Conservation (phyloP, 2,329 filamentous ascomycete species). For the Fusarium odoratissimum region DNA sequence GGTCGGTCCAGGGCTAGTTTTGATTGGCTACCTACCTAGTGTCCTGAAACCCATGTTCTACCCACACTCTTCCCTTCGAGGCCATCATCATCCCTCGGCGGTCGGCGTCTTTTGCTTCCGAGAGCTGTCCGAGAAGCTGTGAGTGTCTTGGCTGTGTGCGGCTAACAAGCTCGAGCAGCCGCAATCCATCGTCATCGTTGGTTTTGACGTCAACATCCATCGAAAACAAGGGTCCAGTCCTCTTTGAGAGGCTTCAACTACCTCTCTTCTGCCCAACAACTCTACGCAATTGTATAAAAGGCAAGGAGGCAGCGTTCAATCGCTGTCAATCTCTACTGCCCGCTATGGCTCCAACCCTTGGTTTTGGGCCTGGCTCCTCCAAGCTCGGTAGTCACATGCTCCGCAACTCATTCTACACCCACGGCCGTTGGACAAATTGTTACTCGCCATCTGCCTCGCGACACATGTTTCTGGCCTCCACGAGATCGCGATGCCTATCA, state of each 20-base stretch:
- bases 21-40: slow-evolving; percentile 22
- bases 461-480: slow-evolving; percentile 39
- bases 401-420: slow-evolving; percentile 44
- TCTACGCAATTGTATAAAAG: slow-evolving; percentile 15
- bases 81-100: slow-evolving; percentile 20
- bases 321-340: slow-evolving; percentile 27
- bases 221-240: slow-evolving; percentile 25
- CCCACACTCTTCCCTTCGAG: not conserved
- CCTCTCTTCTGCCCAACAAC: not conserved
- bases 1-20: not conserved
- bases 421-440: slow-evolving; percentile 47
- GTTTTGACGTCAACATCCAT: slow-evolving; percentile 43
- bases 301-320: slow-evolving; percentile 27
- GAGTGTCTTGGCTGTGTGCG: slow-evolving; percentile 36
- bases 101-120: slow-evolving; percentile 41
- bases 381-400: slow-evolving; percentile 50
- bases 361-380: slow-evolving; percentile 51
- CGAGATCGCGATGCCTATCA: slow-evolving; percentile 43
- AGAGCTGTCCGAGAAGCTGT: slow-evolving; percentile 21
- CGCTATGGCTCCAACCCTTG: slow-evolving; percentile 50
- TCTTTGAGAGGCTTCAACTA: slow-evolving; percentile 12
- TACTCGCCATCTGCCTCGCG: slow-evolving; percentile 36
- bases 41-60: not conserved
- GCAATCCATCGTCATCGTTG: slow-evolving; percentile 41
- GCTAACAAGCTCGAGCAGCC: slow-evolving; percentile 38